Evolutionary conservation across 2,329 filamentous ascomycete genomes (phyloP).

Genomic region (Sphaerostilbella broomeana): DNA sequence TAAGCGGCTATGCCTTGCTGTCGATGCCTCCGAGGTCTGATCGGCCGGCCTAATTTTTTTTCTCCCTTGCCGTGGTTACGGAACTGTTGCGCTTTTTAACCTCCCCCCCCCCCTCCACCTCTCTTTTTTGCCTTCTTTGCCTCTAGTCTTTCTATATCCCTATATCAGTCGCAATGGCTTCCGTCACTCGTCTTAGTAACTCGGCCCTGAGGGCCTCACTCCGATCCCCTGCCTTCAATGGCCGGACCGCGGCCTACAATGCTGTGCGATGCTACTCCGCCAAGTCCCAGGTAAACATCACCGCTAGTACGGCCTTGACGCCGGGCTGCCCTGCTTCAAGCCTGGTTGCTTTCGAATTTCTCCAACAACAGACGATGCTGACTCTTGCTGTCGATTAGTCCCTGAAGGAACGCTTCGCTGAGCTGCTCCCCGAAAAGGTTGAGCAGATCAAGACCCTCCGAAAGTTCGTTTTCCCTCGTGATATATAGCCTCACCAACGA

Average conservation of each 20-base stretch:
- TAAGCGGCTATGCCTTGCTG: not conserved
- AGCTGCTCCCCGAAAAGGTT: constrained; percentile 90
- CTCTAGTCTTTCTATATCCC: constrained; percentile 7
- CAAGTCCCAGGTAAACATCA: constrained; percentile 68
- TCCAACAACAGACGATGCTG: constrained; percentile 11
- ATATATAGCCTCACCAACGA: constrained; percentile 16
- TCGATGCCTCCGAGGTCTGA: constrained; percentile 11
- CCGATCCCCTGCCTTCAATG: constrained; percentile 58
- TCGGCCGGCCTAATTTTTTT: constrained; percentile 22
- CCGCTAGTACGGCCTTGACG: no score
- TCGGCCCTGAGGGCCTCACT: constrained; percentile 74
- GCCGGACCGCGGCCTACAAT: constrained; percentile 68
- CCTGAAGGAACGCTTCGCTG: constrained; percentile 96
- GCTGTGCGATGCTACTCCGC: constrained; percentile 86
- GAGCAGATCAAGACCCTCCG: constrained; percentile 98
- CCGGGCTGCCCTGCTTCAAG: no score
- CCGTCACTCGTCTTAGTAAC: constrained; percentile 73
- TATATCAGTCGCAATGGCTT: constrained; percentile 58
- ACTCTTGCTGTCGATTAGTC: constrained; percentile 49
- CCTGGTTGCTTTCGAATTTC: not conserved
- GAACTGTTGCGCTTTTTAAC: constrained; percentile 31
- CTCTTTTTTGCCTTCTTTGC: constrained; percentile 21
- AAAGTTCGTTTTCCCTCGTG: constrained; percentile 56
- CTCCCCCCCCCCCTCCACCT: constrained; percentile 23
- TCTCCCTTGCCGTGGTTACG: constrained; percentile 12